phyloP scores from a whole-genome alignment of 352 stramenopile species.

The Globisporangium camurandrum region DNA sequence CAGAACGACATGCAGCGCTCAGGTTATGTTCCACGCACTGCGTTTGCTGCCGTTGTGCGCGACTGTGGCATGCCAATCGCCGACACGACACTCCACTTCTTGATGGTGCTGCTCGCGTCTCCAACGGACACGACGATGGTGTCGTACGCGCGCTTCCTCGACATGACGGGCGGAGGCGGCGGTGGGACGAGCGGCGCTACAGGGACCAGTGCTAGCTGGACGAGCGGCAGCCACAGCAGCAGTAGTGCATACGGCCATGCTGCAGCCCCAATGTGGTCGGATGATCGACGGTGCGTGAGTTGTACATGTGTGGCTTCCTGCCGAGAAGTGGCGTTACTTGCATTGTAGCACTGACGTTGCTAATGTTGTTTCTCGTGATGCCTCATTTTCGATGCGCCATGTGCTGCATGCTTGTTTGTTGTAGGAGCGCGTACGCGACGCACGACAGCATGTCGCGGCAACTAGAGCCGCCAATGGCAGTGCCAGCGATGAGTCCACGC shows the following conservation, averaged over 20 bases:
- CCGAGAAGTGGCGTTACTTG: too few relatives aligned
- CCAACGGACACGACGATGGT: constrained; percentile 43
- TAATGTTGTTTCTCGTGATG: not conserved
- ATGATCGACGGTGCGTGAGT: not conserved
- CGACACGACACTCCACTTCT: constrained; percentile 38
- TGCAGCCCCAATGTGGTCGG: not conserved
- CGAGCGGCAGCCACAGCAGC: not conserved
- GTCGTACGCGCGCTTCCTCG: constrained; percentile 52
- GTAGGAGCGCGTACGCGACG: constrained; percentile 1
- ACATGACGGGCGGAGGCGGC: constrained; percentile 25
- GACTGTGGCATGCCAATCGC: constrained; percentile 26
- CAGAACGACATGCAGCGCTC: constrained; percentile 32
- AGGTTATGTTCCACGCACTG: constrained; percentile 30
- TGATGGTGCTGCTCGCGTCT: constrained; percentile 39
- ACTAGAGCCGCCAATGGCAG: constrained; percentile 23
- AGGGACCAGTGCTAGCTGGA: not conserved
- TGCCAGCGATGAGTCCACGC: constrained; percentile 19
- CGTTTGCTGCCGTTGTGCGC: constrained; percentile 30
- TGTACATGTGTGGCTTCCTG: too few relatives aligned
- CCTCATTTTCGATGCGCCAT: not conserved
- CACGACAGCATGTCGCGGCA: constrained; percentile 14
- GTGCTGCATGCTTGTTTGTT: too few relatives aligned
- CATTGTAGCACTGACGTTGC: too few relatives aligned
- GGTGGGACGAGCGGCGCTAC: too few relatives aligned
- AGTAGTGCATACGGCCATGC: not conserved